Evolutionary conservation across 1,284 basidiomycete species (phyloP), one percentile per base, ranked within the genome.

Genomic region (Uromyces viciae-fabae): DNA sequence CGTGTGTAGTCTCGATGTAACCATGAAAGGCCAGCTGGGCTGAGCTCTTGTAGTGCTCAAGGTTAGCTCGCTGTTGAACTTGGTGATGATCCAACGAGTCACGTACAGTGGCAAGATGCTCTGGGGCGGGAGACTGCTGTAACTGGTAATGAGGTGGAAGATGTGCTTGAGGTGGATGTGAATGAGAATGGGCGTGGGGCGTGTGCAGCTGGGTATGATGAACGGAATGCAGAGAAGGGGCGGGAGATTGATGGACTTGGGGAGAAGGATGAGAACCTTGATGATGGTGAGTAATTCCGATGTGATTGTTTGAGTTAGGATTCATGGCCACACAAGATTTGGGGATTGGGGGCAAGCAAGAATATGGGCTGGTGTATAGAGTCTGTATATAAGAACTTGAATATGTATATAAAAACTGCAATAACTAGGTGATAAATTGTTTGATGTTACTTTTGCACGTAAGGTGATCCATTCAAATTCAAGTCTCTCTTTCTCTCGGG

Each of bases 1-100:
- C 95, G 84, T 93, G 92, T 0, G 95, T 98, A 1, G 93, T 94
- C 86, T 95, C 93, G 87, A 98, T 95, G 90, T 92, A 96, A 43
- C 83, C 85, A n/a, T 81, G 72, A 38, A 84, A 84, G 17, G 84
- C 84, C 17, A 82, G 81, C 7, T 83, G 82, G 2, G 77, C 77
- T 1, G 77, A 71, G 25, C 49, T 62, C 54, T 80, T 80, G 56
- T 80, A 80, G n/a, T 68, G 52, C 22, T 78, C 64, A 31, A 78
- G 40, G 60, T 78, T 78, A 2, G 76, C 31, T 42, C 64, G 31
- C 33, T 76, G 60, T 28, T 78, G 76, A 33, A 40, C 31, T 31
- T 69, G 76, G 43, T 19, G 11, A 49, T 17, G 38, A 7, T 73
- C 71, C 15, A 49, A 5, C 5, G 71, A 33, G 9, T 40, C 49